Conservation (phyloP, 179 eudicot genomes). For the Heliamphora pulchella region DNA sequence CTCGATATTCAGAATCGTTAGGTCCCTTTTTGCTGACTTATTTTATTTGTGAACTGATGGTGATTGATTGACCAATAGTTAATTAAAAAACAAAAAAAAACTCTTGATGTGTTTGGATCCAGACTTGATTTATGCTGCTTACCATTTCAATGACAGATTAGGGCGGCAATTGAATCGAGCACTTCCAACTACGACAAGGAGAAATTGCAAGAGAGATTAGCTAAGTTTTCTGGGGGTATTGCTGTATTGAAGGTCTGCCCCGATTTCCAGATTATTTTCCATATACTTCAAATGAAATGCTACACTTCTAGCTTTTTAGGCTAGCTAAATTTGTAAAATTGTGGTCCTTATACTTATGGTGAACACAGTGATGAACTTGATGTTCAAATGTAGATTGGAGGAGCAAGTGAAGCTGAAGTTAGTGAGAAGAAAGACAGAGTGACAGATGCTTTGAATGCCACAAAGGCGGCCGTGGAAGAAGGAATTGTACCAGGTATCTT, state of each 20-base stretch:
- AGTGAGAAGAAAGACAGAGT: slow-evolving; percentile 97
- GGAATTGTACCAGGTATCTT: slow-evolving; percentile 79
- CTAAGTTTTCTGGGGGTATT: slow-evolving; percentile 95
- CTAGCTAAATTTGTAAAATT: neutral
- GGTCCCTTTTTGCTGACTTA: neutral
- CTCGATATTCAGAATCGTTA: neutral
- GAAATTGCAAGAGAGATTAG: slow-evolving; percentile 86
- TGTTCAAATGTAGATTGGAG: slow-evolving; percentile 58
- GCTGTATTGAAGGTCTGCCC: slow-evolving; percentile 77
- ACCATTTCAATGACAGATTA: slow-evolving; percentile 40
- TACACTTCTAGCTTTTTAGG: neutral
- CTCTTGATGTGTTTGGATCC: neutral
- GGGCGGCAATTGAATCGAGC: slow-evolving; percentile 59
- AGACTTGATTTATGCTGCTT: neutral
- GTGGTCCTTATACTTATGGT: neutral
- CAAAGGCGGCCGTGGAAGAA: slow-evolving; percentile 95
- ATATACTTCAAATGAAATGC: neutral
- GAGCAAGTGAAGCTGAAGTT: slow-evolving; percentile 97
- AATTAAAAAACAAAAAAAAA: neutral
- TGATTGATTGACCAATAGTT: neutral
- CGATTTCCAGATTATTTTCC: neutral
- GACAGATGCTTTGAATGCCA: slow-evolving; percentile 91
- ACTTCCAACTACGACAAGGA: slow-evolving; percentile 90
- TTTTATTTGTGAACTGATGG: neutral
- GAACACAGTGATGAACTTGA: neutral